Percentiles rank a stretch among this genome's conserved stretches.
Conservation (phyloP, 495 filamentous ascomycete species). For the Penicillium macrosclerotiorum region DNA sequence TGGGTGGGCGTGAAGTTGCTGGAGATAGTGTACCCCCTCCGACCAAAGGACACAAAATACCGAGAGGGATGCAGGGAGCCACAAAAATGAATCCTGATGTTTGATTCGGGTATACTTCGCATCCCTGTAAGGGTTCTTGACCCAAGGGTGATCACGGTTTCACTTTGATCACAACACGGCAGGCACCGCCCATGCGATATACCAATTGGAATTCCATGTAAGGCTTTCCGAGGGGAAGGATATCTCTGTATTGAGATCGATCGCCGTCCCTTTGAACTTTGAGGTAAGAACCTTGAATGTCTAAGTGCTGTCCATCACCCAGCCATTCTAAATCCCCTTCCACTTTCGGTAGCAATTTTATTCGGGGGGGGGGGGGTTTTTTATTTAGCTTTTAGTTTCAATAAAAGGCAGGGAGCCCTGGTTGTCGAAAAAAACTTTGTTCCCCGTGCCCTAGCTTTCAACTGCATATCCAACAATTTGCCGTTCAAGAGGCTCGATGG, state of each 20-base stretch:
- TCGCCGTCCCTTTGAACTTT: not conserved
- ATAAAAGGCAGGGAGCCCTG: too few species aligned
- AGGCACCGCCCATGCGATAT: not conserved
- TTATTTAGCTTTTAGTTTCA: too few species aligned
- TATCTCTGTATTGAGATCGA: not conserved
- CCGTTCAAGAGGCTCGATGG: not conserved
- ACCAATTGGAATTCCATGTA: slow-evolving; percentile 10
- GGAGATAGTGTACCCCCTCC: not conserved
- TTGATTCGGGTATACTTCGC: slow-evolving; percentile 1
- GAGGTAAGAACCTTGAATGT: not conserved
- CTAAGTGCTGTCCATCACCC: not conserved
- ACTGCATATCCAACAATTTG: not conserved
- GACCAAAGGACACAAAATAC: too few species aligned
- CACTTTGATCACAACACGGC: slow-evolving; percentile 2
- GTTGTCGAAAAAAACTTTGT: too few species aligned
- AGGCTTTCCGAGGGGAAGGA: slow-evolving; percentile 9
- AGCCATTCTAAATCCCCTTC: slow-evolving; percentile 3
- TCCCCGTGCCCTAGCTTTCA: not conserved
- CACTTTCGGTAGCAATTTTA: too few species aligned
- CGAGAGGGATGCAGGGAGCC: not conserved
- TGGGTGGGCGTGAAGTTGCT: not conserved
- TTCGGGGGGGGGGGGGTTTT: too few species aligned
- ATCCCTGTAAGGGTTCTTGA: slow-evolving; percentile 11
- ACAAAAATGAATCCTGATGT: not conserved
- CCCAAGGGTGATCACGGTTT: slow-evolving; percentile 8